Evolutionary conservation across 306 rosid genomes (phyloP).

Genomic region (Coriaria nepalensis): DNA sequence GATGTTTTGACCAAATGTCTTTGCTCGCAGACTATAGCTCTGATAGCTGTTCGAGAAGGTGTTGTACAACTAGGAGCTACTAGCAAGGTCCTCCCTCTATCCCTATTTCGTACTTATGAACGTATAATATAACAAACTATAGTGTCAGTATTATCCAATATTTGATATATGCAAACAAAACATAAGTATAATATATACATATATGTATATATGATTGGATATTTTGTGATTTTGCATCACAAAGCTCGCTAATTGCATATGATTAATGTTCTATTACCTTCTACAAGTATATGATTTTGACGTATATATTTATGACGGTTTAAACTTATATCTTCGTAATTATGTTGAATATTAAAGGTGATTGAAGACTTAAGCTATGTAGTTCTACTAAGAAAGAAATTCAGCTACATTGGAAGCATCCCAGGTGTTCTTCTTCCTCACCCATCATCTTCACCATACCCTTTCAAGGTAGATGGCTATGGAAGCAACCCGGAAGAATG

Average conservation of each 20-base stretch:
- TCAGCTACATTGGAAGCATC: constrained; percentile 89
- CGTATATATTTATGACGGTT: too few species aligned
- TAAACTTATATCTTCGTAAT: background rate
- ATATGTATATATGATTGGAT: background rate
- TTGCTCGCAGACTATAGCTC: constrained; percentile 71
- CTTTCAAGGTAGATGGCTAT: constrained; percentile 31
- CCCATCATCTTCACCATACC: constrained; percentile 61
- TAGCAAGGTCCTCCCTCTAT: constrained; percentile 44
- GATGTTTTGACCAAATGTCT: constrained; percentile 1
- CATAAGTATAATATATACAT: too few species aligned
- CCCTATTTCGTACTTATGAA: background rate
- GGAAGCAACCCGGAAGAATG: constrained; percentile 28
- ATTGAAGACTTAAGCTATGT: constrained; percentile 83
- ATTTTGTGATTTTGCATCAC: too few species aligned
- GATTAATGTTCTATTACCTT: too few species aligned
- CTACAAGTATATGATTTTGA: too few species aligned
- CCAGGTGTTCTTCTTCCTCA: constrained; percentile 97
- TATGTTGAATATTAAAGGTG: constrained; percentile 30
- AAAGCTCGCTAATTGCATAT: too few species aligned
- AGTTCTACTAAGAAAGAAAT: constrained; percentile 63
- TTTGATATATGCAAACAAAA: too few species aligned
- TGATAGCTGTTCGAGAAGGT: constrained; percentile 94
- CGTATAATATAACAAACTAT: too few species aligned
- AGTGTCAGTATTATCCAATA: too few species aligned
- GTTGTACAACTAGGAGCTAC: constrained; percentile 89